Percentiles rank a stretch among this genome's conserved stretches.
phyloP scores from a whole-genome alignment of 805 yeast species.

The Aciculoconidium aculeatum region DNA sequence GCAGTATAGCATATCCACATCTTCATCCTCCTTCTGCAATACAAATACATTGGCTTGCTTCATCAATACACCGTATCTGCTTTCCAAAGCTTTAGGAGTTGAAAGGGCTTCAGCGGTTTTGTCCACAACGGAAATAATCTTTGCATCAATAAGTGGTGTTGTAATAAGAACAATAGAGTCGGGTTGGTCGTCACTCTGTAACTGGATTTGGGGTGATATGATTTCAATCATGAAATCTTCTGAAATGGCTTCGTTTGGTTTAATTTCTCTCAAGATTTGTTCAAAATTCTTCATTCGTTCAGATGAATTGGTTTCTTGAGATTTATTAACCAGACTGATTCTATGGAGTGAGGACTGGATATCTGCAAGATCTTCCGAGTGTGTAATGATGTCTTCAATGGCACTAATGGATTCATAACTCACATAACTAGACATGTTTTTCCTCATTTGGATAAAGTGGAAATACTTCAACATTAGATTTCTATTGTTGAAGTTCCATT shows the following conservation, averaged over 20 bases:
- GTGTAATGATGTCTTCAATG: slow-evolving; percentile 27
- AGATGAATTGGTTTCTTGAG: too few species aligned
- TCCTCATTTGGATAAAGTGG: slow-evolving; percentile 29
- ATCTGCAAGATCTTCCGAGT: slow-evolving; percentile 1
- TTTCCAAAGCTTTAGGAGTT: slow-evolving; percentile 42
- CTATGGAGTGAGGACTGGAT: too few species aligned
- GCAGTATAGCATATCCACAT: slow-evolving; percentile 36
- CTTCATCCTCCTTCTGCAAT: slow-evolving; percentile 44
- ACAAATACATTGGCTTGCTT: slow-evolving; percentile 69
- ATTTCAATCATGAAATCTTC: slow-evolving; percentile 36
- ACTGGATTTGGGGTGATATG: slow-evolving; percentile 39
- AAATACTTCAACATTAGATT: slow-evolving; percentile 29
- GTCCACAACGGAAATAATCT: slow-evolving; percentile 60
- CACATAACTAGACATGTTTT: slow-evolving; percentile 23
- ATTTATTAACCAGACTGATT: too few species aligned
- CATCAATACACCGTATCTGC: slow-evolving; percentile 63
- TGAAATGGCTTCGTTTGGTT: slow-evolving; percentile 21
- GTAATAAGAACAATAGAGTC: slow-evolving; percentile 63
- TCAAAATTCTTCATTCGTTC: slow-evolving; percentile 25
- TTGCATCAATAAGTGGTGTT: slow-evolving; percentile 65
- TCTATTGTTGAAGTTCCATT: slow-evolving; percentile 36
- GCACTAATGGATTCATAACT: slow-evolving; percentile 30
- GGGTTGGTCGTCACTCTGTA: slow-evolving; percentile 32
- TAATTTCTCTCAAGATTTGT: slow-evolving; percentile 19
- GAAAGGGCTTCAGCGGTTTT: slow-evolving; percentile 26